A percentile compares a stretch with the other conserved stretches of the same genome.
phyloP scores from a whole-genome alignment of 129 eudicot genomes.

The carrot (Daucus carota) region DNA sequence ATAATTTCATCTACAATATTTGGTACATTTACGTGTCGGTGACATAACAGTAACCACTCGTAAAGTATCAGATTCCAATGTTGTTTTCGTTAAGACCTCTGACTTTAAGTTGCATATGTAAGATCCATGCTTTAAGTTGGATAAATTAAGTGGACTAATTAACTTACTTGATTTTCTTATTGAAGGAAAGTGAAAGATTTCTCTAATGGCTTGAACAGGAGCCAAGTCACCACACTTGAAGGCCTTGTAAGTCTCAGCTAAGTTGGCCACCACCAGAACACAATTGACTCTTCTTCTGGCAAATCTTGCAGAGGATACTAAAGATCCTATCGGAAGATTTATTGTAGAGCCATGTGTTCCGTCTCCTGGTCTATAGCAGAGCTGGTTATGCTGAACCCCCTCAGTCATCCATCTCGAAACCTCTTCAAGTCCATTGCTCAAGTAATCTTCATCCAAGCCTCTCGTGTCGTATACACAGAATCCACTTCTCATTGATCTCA shows the following conservation, averaged over 20 bases:
- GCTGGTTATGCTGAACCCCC: conserved; percentile 61
- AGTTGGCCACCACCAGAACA: conserved; percentile 52
- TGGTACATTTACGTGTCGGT: not conserved
- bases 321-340: not conserved
- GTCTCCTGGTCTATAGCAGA: conserved; percentile 41
- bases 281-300: conserved; percentile 46
- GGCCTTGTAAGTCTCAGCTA: conserved; percentile 41
- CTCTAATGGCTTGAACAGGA: conserved; percentile 39
- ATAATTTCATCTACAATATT: not conserved
- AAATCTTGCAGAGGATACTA: conserved; percentile 31
- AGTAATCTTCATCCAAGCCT: conserved; percentile 40
- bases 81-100: not conserved
- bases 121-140: too few relatives aligned
- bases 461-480: conserved; percentile 73
- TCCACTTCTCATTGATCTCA: conserved; percentile 63
- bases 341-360: conserved; percentile 3
- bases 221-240: conserved; percentile 43
- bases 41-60: not conserved
- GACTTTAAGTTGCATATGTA: not conserved
- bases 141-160: not conserved
- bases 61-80: too few relatives aligned
- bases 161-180: conserved; percentile 62
- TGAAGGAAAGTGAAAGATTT: conserved; percentile 39
- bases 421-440: conserved; percentile 41
- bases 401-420: conserved; percentile 48